Evolutionary conservation across 176 grass and related monocot species (phyloP).

Genomic region (Oryza australiensis): DNA sequence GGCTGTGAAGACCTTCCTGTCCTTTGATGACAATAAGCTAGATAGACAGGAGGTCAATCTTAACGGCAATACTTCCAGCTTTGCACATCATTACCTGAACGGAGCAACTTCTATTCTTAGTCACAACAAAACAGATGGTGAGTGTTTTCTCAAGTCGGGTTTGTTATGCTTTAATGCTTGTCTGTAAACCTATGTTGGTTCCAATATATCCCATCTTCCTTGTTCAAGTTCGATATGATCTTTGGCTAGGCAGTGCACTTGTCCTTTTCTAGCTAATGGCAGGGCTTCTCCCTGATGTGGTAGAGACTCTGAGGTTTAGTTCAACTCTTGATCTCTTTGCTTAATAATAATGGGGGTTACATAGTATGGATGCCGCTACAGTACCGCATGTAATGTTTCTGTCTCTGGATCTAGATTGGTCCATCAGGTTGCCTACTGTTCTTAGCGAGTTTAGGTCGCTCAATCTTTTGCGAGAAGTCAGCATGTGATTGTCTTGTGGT

Average conservation of each 20-base stretch:
- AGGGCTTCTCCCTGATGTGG: background rate
- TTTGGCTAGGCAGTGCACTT: background rate
- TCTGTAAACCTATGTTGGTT: background rate
- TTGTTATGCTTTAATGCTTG: background rate
- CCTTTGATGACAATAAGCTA: conserved; percentile 33
- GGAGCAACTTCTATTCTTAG: conserved; percentile 67
- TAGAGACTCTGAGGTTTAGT: background rate
- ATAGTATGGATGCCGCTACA: background rate
- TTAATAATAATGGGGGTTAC: too few relatives aligned
- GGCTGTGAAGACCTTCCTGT: conserved; percentile 62
- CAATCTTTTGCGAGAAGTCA: too few relatives aligned
- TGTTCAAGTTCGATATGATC: background rate
- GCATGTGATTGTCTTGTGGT: too few relatives aligned
- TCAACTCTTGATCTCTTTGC: background rate
- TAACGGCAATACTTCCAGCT: conserved; percentile 20
- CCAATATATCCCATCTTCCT: conserved; percentile 2
- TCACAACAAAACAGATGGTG: conserved; percentile 56
- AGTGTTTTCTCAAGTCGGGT: conserved; percentile 29
- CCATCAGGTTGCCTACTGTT: too few relatives aligned
- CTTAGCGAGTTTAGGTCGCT: too few relatives aligned
- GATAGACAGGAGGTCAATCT: conserved; percentile 32
- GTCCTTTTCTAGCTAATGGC: background rate
- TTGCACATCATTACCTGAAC: conserved; percentile 51
- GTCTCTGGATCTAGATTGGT: too few relatives aligned
- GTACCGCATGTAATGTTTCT: background rate